A percentile compares a stretch with the other conserved stretches of the same genome.
Evolutionary conservation across 2,329 filamentous ascomycete species (phyloP).

Genomic region (Epichloe elymi): DNA sequence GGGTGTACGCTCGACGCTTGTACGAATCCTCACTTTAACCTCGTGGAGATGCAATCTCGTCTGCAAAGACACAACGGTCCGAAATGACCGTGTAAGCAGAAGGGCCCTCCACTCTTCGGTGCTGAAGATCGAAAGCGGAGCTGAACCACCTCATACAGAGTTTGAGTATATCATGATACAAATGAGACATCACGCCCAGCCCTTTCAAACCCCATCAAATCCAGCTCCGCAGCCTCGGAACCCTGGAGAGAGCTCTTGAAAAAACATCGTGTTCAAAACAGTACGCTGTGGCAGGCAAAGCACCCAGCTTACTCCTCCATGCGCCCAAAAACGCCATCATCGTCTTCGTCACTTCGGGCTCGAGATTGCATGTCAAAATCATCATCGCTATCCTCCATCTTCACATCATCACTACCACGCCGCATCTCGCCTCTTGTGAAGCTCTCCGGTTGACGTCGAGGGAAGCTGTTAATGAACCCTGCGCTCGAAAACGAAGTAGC

Average conservation of each 20-base stretch:
- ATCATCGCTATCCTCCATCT: slow-evolving; percentile 57
- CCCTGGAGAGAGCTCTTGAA: slow-evolving; percentile 3
- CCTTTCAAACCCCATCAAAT: slow-evolving; percentile 19
- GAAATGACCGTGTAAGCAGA: slow-evolving; percentile 12
- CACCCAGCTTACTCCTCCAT: slow-evolving; percentile 67
- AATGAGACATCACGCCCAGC: slow-evolving; percentile 29
- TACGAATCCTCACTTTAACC: slow-evolving; percentile 57
- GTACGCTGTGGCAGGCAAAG: neutral
- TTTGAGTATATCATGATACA: slow-evolving; percentile 33
- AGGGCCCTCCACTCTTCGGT: slow-evolving; percentile 52
- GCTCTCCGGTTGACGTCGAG: slow-evolving; percentile 48
- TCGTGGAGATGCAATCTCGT: slow-evolving; percentile 42
- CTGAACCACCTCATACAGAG: slow-evolving; percentile 38
- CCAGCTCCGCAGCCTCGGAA: slow-evolving; percentile 18
- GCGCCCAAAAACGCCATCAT: slow-evolving; percentile 87
- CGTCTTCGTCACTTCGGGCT: slow-evolving; percentile 70
- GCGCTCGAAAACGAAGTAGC: slow-evolving; percentile 41
- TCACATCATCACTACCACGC: slow-evolving; percentile 41
- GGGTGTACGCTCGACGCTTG: slow-evolving; percentile 50
- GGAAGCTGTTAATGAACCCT: slow-evolving; percentile 51
- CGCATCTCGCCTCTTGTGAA: slow-evolving; percentile 48
- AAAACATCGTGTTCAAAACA: neutral
- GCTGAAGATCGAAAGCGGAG: slow-evolving; percentile 52
- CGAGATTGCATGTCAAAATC: slow-evolving; percentile 49
- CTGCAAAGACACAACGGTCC: slow-evolving; percentile 9